Conservation (phyloP, 2,329 filamentous ascomycete genomes). For the Rhexocercosporidium sp. region DNA sequence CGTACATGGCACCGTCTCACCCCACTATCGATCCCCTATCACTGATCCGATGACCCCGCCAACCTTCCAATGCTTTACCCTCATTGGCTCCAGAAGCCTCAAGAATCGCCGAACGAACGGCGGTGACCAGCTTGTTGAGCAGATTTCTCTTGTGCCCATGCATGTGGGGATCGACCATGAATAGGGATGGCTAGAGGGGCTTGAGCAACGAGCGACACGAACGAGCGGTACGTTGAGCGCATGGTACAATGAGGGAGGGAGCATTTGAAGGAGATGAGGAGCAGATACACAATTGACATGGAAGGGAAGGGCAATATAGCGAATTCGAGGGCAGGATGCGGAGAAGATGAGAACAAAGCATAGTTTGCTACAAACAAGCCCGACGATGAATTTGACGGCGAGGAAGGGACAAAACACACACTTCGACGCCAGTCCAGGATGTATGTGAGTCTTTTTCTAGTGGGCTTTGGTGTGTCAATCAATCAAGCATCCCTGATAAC, state of each 20-base stretch:
- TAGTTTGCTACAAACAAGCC: neutral
- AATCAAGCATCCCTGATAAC: conserved; percentile 4
- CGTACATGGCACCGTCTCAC: conserved; percentile 14
- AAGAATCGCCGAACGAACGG: conserved; percentile 11
- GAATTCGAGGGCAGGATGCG: too few species aligned
- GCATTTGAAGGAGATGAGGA: neutral
- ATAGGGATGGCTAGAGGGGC: neutral
- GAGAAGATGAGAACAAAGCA: neutral
- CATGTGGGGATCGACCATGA: neutral
- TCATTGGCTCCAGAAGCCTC: conserved; percentile 6
- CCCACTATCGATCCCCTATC: conserved; percentile 16
- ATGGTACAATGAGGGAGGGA: neutral
- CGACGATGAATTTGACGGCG: neutral
- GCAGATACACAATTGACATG: neutral
- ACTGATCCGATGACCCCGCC: conserved; percentile 22
- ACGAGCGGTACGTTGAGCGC: neutral
- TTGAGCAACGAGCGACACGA: neutral
- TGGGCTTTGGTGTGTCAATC: neutral
- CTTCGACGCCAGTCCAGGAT: neutral
- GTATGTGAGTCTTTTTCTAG: neutral
- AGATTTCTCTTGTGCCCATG: neutral
- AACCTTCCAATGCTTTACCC: neutral
- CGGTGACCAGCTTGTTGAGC: conserved; percentile 16
- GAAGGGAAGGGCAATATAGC: neutral
- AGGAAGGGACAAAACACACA: neutral